Conservation (phyloP, 2,329 filamentous ascomycete genomes). For the Zymoseptoria brevis region DNA sequence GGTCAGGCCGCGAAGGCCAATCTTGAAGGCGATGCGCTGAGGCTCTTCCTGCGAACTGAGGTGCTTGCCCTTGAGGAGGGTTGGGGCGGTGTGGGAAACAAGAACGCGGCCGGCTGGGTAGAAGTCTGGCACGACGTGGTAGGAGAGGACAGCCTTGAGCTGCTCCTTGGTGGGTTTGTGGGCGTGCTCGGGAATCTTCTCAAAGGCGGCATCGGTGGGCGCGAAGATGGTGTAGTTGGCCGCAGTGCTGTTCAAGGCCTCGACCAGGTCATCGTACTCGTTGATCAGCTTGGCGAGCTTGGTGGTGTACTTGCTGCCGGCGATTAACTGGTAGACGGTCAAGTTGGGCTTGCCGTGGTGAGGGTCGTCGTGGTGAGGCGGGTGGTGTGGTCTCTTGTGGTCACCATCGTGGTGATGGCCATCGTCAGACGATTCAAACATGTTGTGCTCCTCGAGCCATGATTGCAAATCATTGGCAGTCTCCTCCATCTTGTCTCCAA, state of each 20-base stretch:
- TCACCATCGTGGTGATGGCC: constrained; percentile 12
- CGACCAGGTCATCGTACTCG: constrained; percentile 62
- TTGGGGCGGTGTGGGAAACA: constrained; percentile 65
- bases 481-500: constrained; percentile 37
- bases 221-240: constrained; percentile 75
- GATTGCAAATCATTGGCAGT: constrained; percentile 40
- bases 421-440: constrained; percentile 30
- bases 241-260: constrained; percentile 64
- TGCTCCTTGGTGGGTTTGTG: constrained; percentile 61
- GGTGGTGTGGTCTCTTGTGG: constrained; percentile 18
- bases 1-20: constrained; percentile 55
- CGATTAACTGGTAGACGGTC: constrained; percentile 75
- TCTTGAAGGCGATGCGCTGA: constrained; percentile 64
- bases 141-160: constrained; percentile 60
- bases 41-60: constrained; percentile 52
- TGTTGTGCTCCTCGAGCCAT: constrained; percentile 37
- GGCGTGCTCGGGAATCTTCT: constrained; percentile 50
- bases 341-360: constrained; percentile 48
- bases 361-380: constrained; percentile 28
- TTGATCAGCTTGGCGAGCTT: constrained; percentile 69
- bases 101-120: constrained; percentile 62
- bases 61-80: constrained; percentile 49
- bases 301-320: constrained; percentile 65
- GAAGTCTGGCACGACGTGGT: constrained; percentile 64
- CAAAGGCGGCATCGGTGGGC: constrained; percentile 69